Evolutionary conservation across 208 protist species (phyloP).

Genomic region (Novymonas esmeraldas): DNA sequence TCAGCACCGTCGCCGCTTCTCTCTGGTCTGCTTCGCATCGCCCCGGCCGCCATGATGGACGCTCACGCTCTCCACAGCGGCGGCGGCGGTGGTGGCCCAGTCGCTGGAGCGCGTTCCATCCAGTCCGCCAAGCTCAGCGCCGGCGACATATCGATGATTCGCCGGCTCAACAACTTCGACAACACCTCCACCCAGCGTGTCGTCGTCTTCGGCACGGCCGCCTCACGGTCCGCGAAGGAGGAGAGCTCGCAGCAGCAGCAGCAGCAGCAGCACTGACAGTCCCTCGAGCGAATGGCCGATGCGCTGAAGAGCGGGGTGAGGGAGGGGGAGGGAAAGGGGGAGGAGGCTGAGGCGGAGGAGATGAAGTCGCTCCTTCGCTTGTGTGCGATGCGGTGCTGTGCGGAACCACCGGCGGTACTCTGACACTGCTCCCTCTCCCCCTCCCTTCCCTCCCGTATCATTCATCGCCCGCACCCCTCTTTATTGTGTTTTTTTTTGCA

Average conservation of each 20-base stretch:
- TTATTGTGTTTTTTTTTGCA: not conserved
- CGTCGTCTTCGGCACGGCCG: slow-evolving; percentile 66
- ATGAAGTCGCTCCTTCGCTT: too few relatives aligned
- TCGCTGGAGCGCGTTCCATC: slow-evolving; percentile 19
- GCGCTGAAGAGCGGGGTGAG: too few relatives aligned
- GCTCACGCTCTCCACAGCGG: not conserved
- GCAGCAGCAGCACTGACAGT: too few relatives aligned
- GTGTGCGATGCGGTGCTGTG: too few relatives aligned
- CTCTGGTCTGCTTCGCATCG: not conserved
- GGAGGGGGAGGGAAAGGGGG: too few relatives aligned
- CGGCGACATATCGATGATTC: slow-evolving; percentile 82
- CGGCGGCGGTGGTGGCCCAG: not conserved
- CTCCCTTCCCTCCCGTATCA: too few relatives aligned
- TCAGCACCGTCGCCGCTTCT: not conserved
- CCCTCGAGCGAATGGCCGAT: too few relatives aligned
- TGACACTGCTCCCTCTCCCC: too few relatives aligned
- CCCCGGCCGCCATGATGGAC: not conserved
- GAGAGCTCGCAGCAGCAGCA: not conserved
- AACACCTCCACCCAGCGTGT: slow-evolving; percentile 74
- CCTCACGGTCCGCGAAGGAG: slow-evolving; percentile 21
- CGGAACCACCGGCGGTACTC: too few relatives aligned
- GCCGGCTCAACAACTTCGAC: slow-evolving; percentile 82
- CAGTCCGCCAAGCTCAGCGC: slow-evolving; percentile 45
- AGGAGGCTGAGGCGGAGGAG: too few relatives aligned
- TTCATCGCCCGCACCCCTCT: too few relatives aligned